These are phyloP conservation scores for Exophiala lecanii-corni DNA, from an alignment of 2,329 filamentous ascomycete genomes.

Conservation along the genomic window DNA sequence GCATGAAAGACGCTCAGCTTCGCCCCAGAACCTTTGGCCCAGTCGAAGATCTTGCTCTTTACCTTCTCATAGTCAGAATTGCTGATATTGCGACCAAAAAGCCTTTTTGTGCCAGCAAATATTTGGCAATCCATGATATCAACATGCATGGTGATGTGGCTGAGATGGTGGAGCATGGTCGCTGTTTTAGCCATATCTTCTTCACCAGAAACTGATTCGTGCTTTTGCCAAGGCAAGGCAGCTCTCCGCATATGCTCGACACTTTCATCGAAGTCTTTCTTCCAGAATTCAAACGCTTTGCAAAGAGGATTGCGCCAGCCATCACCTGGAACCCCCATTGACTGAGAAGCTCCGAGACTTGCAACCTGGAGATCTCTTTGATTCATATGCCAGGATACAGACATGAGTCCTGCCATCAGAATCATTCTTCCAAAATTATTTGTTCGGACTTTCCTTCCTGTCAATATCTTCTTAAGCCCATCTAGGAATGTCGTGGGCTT, in stretches of 20 bases:
- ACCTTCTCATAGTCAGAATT: constrained; percentile 74
- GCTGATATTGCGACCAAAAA: constrained; percentile 81
- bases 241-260: constrained; percentile 39
- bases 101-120: constrained; percentile 77
- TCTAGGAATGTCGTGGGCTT: constrained; percentile 86
- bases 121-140: constrained; percentile 95
- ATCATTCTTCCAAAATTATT: constrained; percentile 91
- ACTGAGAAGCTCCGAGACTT: constrained; percentile 65
- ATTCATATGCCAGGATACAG: constrained; percentile 96
- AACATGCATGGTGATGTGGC: constrained; percentile 96
- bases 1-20: constrained; percentile 90
- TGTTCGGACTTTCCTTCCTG: constrained; percentile 77
- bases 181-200: constrained; percentile 78
- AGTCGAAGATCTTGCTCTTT: constrained; percentile 71
- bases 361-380: constrained; percentile 90
- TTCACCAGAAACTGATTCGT: constrained; percentile 37
- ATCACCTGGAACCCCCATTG: constrained; percentile 67
- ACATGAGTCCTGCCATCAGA: constrained; percentile 87
- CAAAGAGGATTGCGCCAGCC: constrained; percentile 85
- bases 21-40: constrained; percentile 82
- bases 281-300: constrained; percentile 89
- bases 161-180: constrained; percentile 83
- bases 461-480: constrained; percentile 81
- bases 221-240: constrained; percentile 25
- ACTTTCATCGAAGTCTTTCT: constrained; percentile 79